Base-by-base conservation (phyloP, 805 yeast genomes). In the Kurtzmaniella cleridarum region DNA sequence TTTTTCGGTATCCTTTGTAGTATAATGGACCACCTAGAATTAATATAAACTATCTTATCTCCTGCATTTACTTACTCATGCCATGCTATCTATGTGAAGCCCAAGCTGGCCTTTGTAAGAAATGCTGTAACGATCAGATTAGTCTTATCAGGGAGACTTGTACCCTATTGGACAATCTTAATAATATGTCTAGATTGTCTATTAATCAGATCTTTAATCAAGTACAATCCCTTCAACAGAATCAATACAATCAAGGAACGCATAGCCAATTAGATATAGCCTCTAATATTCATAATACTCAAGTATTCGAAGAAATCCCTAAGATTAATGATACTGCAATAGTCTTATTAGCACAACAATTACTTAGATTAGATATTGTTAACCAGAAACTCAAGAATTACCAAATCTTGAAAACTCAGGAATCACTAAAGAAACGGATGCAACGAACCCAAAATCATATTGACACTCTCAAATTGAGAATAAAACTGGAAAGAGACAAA, bases 181-280 rank as follows among this genome's bases (percentile, higher is more conserved):
- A 59, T 32, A 27, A 34, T 6, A 26, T 36, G 2, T 44, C 55
- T 39, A 48, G 59, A 11, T 32, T 30, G 10, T 53, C 54, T 20
- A 62, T 66, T 23, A 50, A 63, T 40, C 35, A 45, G 14, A 48
- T 64, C 1, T 64, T 66, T 32, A 41, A 39, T 2, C 7, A 20
- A 20, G 24, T 20, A 20, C 24, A 20, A 20, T 8, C 7, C 24
- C 24, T 20, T 20, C 24, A 20, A 20, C 5, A 20, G 24, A 20
- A 20, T 5, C 24, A 20, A 5, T 5, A 5, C 8, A 20, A 8
- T 20, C 9, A 20, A 10, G 15, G 12, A 13, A 17, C 17, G 11
- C 23, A 34, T 10, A 28, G 14, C 16, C 20, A 34, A n/a, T 5
- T 34, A n/a, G 36, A 18, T 7, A 12, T 27, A 10, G 34, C 13